Base-by-base conservation (phyloP, 345 rosid species). In the Cardiospermum halicacabum region DNA sequence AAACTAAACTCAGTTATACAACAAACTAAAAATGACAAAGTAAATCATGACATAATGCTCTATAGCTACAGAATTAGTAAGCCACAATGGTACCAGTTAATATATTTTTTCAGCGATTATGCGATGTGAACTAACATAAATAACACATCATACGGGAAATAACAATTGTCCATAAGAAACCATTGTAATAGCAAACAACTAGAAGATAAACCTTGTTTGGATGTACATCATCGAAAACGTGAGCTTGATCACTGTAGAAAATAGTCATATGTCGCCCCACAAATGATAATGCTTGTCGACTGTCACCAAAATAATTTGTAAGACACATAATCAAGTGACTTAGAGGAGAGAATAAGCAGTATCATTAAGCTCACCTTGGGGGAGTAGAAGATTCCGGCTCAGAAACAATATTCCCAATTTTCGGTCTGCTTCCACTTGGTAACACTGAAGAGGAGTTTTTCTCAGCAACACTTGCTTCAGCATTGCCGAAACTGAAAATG, bases 191-290 rank as follows among this genome's bases (percentile, higher is more conserved):
- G 64, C 53, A 68, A 54, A 42, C 6, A 26, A 70, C 19, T 36
- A 54, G 56, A 64, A 53, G 9, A 58, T 74, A 42, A 62, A 94
- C 99, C 85, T 94, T 94, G 82, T 91, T 91, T 34, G 96, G 95
- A 66, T 87, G 96, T 64, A 94, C 97, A 61, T 94, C 96, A 77
- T 94, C 99, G 74, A 94, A 94, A 65, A 94, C 99, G 76, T 89
- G 96, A 75, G 99, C 99, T 80, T 89, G 99, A 73, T 97, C 97
- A 3, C 91, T 92, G 66, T 94, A 94, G 76, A 94, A 94, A 73
- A 94, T 89, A 50, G 99, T 94, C 99, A 94, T 91, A 67, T 91
- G 97, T 74, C 82, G 77, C 62, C 88, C 77, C 25, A 75, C 65
- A 0, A 91, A 77, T 15, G 78, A 61, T 78, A 79, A 74, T 65